Conservation (phyloP, 1,139 yeast genomes). For the Taphrina confusa region DNA sequence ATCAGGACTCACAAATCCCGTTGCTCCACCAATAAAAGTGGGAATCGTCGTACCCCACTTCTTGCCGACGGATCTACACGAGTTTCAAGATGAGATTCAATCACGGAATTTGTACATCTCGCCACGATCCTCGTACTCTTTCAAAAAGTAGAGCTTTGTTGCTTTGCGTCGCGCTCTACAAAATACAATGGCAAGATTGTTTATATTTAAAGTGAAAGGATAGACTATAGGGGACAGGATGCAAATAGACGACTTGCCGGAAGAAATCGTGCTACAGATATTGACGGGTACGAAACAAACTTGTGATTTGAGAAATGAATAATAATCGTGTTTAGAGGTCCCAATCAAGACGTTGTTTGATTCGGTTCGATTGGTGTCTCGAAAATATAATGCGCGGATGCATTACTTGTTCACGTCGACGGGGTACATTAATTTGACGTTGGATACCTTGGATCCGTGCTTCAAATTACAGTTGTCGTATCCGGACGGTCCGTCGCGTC, state of each 20-base stretch:
- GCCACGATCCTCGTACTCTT: too few relatives aligned
- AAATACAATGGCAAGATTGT: too few relatives aligned
- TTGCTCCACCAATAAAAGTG: too few relatives aligned
- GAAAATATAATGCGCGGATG: not conserved
- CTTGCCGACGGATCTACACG: too few relatives aligned
- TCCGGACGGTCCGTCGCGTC: slow-evolving; percentile 10
- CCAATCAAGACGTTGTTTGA: slow-evolving; percentile 12
- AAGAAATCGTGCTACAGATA: slow-evolving; percentile 1
- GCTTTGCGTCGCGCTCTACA: too few relatives aligned
- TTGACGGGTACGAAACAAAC: not conserved
- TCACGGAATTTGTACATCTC: too few relatives aligned
- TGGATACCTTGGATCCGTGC: slow-evolving; percentile 15
- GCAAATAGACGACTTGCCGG: slow-evolving; percentile 14
- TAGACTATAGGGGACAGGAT: not conserved
- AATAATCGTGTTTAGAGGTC: not conserved
- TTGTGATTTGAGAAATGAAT: not conserved
- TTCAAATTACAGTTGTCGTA: slow-evolving; percentile 9
- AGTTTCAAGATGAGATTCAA: too few relatives aligned
- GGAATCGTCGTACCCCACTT: too few relatives aligned
- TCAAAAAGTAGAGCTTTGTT: too few relatives aligned
- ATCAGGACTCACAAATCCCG: too few relatives aligned
- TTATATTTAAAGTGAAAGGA: too few relatives aligned
- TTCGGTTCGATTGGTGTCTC: slow-evolving; percentile 16
- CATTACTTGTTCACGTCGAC: slow-evolving; percentile 6
- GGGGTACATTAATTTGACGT: slow-evolving; percentile 4